A percentile compares a stretch with the other conserved stretches of the same genome.
Conservation (phyloP, 139 green algal genomes). For the Gonium pectorale region DNA sequence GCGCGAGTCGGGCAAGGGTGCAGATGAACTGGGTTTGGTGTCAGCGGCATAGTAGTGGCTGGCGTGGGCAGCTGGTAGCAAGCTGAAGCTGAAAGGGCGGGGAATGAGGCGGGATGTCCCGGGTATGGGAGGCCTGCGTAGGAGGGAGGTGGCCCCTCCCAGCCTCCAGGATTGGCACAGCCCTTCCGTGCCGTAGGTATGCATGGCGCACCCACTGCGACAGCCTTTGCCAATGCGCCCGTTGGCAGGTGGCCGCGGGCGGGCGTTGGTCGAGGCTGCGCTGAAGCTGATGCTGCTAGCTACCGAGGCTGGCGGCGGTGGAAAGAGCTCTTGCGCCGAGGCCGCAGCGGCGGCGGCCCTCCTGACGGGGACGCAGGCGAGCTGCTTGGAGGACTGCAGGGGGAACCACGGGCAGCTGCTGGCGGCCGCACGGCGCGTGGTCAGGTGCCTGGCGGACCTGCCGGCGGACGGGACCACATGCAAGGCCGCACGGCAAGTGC, state of each 20-base stretch:
- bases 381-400: not conserved
- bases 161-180: not conserved
- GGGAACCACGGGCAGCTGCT: not conserved
- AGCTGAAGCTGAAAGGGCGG: not conserved
- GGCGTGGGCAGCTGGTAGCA: not conserved
- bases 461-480: not conserved
- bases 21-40: not conserved
- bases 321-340: not conserved
- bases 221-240: not conserved
- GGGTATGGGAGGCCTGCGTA: not conserved
- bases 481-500: not conserved
- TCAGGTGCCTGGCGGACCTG: not conserved
- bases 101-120: not conserved
- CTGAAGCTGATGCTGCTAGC: not conserved
- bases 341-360: not conserved
- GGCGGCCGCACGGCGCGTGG: not conserved
- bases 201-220: no score
- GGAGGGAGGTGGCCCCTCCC: not conserved
- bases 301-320: not conserved
- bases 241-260: not conserved
- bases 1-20: not conserved
- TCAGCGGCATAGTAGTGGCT: not conserved
- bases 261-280: not conserved
- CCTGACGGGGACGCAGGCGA: not conserved
- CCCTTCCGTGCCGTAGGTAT: not conserved